These are phyloP conservation scores for Chaetomium strumarium DNA, from an alignment of 2,329 filamentous ascomycete species.

Conservation along the genomic window DNA sequence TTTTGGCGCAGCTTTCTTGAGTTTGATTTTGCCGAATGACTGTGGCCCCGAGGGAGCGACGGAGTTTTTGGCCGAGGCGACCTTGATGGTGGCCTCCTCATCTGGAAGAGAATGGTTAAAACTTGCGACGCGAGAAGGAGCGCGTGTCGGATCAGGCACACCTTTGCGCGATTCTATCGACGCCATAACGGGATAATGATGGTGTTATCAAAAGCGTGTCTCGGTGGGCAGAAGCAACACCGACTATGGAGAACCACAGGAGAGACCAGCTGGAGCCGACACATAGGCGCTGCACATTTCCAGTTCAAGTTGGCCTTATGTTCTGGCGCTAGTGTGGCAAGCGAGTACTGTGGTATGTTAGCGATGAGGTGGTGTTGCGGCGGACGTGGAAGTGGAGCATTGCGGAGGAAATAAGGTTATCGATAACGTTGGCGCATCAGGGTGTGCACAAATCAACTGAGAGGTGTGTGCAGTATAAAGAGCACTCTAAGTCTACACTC, in stretches of 20 bases:
- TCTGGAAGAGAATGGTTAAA: conserved; percentile 28
- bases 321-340: background rate
- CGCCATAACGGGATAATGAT: conserved; percentile 7
- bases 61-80: conserved; percentile 48
- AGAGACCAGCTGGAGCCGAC: background rate
- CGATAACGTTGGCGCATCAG: conserved; percentile 14
- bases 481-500: no score
- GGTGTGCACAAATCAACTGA: no score
- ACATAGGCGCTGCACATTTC: conserved; percentile 9
- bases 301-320: background rate
- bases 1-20: conserved; percentile 59
- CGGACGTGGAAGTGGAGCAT: background rate
- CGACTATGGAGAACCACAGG: background rate
- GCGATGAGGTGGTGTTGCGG: background rate
- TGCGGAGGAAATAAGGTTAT: conserved; percentile 22
- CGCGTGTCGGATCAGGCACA: conserved; percentile 9
- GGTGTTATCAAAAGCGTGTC: conserved; percentile 13
- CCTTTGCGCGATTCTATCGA: conserved; percentile 30
- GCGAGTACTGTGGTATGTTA: background rate
- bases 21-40: conserved; percentile 48
- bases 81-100: conserved; percentile 56
- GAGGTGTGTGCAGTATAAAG: no score
- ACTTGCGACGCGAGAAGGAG: background rate
- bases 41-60: conserved; percentile 32
- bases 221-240: background rate